These are phyloP conservation scores for Diaporthe nobilis DNA, from an alignment of 2,329 filamentous ascomycete species.

Conservation along the genomic window DNA sequence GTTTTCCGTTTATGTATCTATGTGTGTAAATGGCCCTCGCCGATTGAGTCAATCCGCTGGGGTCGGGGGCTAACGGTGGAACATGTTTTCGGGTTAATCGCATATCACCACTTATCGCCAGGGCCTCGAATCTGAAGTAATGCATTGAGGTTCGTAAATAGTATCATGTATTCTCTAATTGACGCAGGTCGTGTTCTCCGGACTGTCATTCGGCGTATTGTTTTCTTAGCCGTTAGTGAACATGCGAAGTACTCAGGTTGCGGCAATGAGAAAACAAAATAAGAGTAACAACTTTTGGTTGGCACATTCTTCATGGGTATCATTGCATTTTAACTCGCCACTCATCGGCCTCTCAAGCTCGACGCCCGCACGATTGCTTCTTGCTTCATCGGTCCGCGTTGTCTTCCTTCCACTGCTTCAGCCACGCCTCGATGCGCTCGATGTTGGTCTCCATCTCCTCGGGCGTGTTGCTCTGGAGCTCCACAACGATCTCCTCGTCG, in stretches of 20 bases:
- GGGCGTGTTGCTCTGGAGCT: slow-evolving; percentile 84
- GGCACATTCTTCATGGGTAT: slow-evolving; percentile 36
- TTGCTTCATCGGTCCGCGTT: slow-evolving; percentile 53
- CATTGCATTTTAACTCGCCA: slow-evolving; percentile 34
- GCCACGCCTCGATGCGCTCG: slow-evolving; percentile 85
- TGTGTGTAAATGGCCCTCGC: neutral
- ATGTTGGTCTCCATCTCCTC: slow-evolving; percentile 93
- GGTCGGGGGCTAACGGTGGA: neutral
- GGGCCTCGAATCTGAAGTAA: neutral
- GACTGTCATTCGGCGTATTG: neutral
- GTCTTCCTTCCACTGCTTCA: slow-evolving; percentile 84
- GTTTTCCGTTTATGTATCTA: slow-evolving; percentile 7
- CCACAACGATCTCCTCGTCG: slow-evolving; percentile 88
- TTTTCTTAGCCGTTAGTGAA: too few species aligned
- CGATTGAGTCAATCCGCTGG: slow-evolving; percentile 19
- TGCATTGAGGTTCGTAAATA: neutral
- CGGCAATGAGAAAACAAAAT: neutral
- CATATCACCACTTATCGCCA: neutral
- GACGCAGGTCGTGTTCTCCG: neutral
- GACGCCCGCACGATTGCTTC: neutral
- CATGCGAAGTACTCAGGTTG: neutral
- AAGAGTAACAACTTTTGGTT: neutral
- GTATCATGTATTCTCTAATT: neutral
- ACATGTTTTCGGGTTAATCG: slow-evolving; percentile 24
- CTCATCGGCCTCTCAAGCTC: neutral